Conservation (phyloP, 108 stramenopile genomes). For the Pseudonitzschia multistriata region DNA sequence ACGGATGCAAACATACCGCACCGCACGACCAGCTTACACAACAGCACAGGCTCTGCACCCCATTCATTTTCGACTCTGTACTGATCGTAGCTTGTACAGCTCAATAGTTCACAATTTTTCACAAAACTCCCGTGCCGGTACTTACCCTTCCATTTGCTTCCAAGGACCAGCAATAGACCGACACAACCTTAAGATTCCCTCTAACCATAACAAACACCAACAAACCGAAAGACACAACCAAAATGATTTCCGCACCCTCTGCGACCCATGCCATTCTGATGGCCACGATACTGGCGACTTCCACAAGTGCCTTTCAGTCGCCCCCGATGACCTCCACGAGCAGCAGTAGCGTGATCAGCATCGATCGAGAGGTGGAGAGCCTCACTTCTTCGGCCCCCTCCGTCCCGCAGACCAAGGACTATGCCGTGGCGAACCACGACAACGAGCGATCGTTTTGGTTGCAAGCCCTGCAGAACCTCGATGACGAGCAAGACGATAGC, state of each 20-base stretch:
- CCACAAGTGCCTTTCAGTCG: neutral
- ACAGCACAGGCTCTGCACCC: neutral
- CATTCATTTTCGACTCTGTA: neutral
- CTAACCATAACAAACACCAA: neutral
- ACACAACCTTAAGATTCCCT: too few relatives aligned
- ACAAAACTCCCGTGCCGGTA: neutral
- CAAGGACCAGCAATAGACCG: neutral
- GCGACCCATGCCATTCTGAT: neutral
- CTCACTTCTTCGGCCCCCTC: too few relatives aligned
- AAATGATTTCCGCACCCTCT: neutral
- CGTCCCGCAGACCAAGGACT: neutral
- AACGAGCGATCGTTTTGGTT: slow-evolving; percentile 7
- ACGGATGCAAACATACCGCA: neutral
- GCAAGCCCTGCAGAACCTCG: slow-evolving; percentile 3
- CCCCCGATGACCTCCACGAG: neutral
- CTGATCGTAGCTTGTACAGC: neutral
- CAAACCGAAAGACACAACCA: too few relatives aligned
- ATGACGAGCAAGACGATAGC: neutral
- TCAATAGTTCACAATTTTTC: neutral
- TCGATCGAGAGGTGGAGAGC: too few relatives aligned
- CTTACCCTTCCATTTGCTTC: neutral
- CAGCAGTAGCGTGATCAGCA: too few relatives aligned
- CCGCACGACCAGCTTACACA: too few relatives aligned
- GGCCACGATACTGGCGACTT: neutral
- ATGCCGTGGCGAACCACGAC: neutral